These are phyloP conservation scores for Dryas alaskensis DNA, from an alignment of 306 rosid genomes.

Conservation along the genomic window DNA sequence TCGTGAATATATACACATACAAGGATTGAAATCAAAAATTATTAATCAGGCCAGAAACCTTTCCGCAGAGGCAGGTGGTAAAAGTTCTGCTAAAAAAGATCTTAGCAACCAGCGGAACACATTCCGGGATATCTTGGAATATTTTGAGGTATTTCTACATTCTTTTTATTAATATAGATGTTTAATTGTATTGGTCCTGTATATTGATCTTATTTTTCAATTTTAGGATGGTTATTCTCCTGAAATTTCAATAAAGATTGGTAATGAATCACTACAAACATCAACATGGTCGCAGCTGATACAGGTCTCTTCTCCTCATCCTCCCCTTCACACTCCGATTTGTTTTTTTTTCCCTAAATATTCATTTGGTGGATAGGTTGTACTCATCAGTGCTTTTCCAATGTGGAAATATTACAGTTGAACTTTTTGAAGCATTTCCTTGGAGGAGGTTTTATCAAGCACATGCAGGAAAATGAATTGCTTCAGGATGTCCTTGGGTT, in stretches of 20 bases:
- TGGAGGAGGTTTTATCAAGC: slow-evolving; percentile 90
- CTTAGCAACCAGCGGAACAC: slow-evolving; percentile 79
- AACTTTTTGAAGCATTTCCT: slow-evolving; percentile 80
- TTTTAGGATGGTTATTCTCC: slow-evolving; percentile 68
- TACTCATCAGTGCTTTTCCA: neutral
- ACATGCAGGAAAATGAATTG: slow-evolving; percentile 94
- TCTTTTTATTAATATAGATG: slow-evolving; percentile 3
- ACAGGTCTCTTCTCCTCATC: slow-evolving; percentile 51
- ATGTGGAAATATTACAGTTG: slow-evolving; percentile 43
- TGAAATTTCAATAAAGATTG: slow-evolving; percentile 71
- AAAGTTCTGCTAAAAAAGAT: slow-evolving; percentile 84
- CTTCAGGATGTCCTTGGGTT: slow-evolving; percentile 80
- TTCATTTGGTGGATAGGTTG: neutral
- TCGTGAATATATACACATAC: slow-evolving; percentile 52
- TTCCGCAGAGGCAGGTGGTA: slow-evolving; percentile 86
- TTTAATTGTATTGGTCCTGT: slow-evolving; percentile 1
- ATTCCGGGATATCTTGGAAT: slow-evolving; percentile 73
- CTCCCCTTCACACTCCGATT: neutral
- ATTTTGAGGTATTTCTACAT: slow-evolving; percentile 58
- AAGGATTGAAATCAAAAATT: slow-evolving; percentile 78
- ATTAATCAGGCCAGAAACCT: slow-evolving; percentile 74
- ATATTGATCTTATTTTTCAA: slow-evolving; percentile 27
- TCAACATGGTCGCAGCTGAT: slow-evolving; percentile 76
- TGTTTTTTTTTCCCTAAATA: no score
- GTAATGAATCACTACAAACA: slow-evolving; percentile 67